These are phyloP conservation scores for Didymella exigua DNA, from an alignment of 2,329 filamentous ascomycete genomes.

Conservation along the genomic window DNA sequence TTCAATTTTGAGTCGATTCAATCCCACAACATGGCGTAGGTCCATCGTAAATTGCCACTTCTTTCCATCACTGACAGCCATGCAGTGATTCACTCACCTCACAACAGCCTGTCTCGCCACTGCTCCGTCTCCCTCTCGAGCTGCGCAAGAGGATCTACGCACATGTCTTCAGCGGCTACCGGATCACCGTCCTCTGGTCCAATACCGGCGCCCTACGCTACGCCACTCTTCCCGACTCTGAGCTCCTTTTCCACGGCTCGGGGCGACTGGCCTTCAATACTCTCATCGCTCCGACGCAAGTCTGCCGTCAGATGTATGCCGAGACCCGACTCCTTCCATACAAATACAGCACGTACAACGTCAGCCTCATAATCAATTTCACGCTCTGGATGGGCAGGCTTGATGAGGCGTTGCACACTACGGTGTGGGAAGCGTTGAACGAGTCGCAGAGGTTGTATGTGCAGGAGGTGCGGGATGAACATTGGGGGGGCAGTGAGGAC, in stretches of 20 bases:
- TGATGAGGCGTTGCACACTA: not conserved
- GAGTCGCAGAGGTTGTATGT: not conserved
- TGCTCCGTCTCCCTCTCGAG: not conserved
- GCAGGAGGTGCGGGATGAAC: not conserved
- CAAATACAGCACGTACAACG: not conserved
- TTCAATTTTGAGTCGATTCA: no score
- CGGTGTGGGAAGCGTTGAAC: not conserved
- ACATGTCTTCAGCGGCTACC: not conserved
- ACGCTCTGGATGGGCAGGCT: not conserved
- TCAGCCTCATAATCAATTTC: not conserved
- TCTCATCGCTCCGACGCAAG: not conserved
- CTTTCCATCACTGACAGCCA: not conserved
- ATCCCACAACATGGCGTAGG: not conserved
- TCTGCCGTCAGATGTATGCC: not conserved
- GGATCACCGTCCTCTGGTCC: not conserved
- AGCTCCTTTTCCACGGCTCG: not conserved
- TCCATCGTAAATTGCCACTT: not conserved
- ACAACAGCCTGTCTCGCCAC: not conserved
- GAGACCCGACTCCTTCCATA: not conserved
- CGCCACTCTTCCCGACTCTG: not conserved
- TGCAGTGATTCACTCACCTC: not conserved
- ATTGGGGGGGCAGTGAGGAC: no score
- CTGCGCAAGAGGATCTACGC: not conserved
- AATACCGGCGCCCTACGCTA: not conserved
- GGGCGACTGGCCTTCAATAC: not conserved